Base-by-base conservation (phyloP, 228 moss, liverwort and hornwort species). In the Sphagnum magellanicum region DNA sequence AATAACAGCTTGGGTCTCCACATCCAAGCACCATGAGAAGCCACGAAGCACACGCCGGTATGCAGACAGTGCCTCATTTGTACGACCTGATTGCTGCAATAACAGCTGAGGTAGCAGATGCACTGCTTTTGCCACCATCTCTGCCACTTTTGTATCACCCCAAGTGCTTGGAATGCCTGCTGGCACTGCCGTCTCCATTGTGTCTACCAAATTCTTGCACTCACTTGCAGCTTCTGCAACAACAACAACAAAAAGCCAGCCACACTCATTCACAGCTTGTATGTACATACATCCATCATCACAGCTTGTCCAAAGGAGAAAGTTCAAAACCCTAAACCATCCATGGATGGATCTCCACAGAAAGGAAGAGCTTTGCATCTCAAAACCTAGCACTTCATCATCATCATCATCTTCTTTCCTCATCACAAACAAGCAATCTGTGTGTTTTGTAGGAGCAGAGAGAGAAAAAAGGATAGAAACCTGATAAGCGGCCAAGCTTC, bases 201-300 rank as follows among this genome's bases (percentile, higher is more conserved):
- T 75, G 59, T 88, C 93, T 74, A 93, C 81, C 71, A 91, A 68
- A 57, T 76, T 72, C 64, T 78, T 87, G 74, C 93, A 93, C 74
- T 91, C 91, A 13, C 79, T 71, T 8, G 70, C 81, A 59, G 96
- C 96, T 74, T 93, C 96, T 96, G 86, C 74, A 82, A 67, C 13
- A 32, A 32, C 32, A 32, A 32, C 32, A 32, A 32, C 32, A 3
- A 48, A 58, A 71, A 66, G 60, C 32, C 17, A 5, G 58, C 16
- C 63, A 59, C 63, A 0, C 16, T 67, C 32, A 5, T 62, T 59
- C 61, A 67, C 48, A 13, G 51, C 32, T 32, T 32, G 32, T 32
- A 32, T 32, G 32, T 32, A 32, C 32, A 32, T 14, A 60, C 60
- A 6, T 60, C 60, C 16, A 16, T 60, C 5, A 14, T 14, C 14